These are phyloP conservation scores for Oryza meyeriana DNA, from an alignment of 176 grass and related monocot genomes.

Conservation along the genomic window DNA sequence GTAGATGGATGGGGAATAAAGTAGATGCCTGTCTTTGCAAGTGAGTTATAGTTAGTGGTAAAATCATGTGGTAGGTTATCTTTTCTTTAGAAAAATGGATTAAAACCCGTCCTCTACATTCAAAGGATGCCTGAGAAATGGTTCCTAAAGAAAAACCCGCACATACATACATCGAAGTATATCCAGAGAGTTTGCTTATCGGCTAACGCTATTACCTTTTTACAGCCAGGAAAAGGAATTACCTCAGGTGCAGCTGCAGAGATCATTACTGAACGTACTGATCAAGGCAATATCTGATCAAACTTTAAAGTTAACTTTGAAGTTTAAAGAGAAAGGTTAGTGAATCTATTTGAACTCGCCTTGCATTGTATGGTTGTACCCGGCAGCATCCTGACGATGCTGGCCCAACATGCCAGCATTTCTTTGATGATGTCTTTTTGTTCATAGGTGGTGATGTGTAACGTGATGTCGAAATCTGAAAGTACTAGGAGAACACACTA, in stretches of 20 bases:
- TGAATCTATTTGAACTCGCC: neutral
- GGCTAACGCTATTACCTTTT: conserved; percentile 2
- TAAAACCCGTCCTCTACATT: too few relatives aligned
- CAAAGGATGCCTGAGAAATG: neutral
- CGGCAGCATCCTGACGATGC: neutral
- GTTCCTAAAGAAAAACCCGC: neutral
- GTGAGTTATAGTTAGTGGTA: neutral
- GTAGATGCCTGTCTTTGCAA: conserved; percentile 19
- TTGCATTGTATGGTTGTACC: neutral
- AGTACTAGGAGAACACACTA: neutral
- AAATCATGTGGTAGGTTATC: neutral
- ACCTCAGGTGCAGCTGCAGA: neutral
- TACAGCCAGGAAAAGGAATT: neutral
- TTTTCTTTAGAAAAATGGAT: too few relatives aligned
- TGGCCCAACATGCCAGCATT: neutral
- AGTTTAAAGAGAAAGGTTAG: neutral
- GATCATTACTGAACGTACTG: neutral
- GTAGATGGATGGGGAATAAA: conserved; percentile 34
- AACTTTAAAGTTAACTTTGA: neutral
- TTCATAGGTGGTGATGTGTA: neutral
- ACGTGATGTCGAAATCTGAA: neutral
- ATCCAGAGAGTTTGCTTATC: neutral
- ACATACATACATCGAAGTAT: too few relatives aligned
- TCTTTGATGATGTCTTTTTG: neutral
- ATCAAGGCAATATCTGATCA: neutral